A percentile compares a stretch with the other conserved stretches of the same genome.
Conservation (phyloP, 116 monocot genomes). For the Phalaenopsis hybrid region DNA sequence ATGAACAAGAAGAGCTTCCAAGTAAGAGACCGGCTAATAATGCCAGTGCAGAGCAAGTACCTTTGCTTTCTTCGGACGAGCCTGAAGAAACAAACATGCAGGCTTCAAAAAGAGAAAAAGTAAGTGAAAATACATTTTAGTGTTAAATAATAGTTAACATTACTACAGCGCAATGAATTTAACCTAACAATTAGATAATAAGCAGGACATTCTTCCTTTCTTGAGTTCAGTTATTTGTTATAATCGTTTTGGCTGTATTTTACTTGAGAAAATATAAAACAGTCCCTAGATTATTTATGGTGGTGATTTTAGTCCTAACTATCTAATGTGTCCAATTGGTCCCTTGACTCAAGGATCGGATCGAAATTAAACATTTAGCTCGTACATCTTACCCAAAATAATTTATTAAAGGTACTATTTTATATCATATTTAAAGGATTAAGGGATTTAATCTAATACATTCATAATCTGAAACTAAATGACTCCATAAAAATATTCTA, state of each 20-base stretch:
- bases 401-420: too few species aligned
- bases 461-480: not conserved
- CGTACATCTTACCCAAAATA: too few species aligned
- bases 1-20: conserved; percentile 45
- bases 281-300: too few species aligned
- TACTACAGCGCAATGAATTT: not conserved
- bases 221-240: not conserved
- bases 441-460: not conserved
- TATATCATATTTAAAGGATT: too few species aligned
- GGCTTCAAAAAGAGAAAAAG: conserved; percentile 32
- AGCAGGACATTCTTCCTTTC: not conserved
- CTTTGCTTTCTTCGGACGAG: conserved; percentile 36
- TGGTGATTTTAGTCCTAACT: too few species aligned
- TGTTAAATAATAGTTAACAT: not conserved
- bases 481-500: too few species aligned
- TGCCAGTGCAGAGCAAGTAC: conserved; percentile 53
- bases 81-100: conserved; percentile 20
- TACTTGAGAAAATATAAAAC: not conserved
- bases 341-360: too few species aligned
- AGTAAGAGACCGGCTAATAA: conserved; percentile 15
- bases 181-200: not conserved
- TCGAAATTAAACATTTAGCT: too few species aligned
- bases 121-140: conserved; percentile 10
- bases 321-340: too few species aligned
- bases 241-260: not conserved